A percentile compares a stretch with the other conserved stretches of the same genome.
Conservation (phyloP, 2,329 filamentous ascomycete species). For the Leptodontidium sp. region DNA sequence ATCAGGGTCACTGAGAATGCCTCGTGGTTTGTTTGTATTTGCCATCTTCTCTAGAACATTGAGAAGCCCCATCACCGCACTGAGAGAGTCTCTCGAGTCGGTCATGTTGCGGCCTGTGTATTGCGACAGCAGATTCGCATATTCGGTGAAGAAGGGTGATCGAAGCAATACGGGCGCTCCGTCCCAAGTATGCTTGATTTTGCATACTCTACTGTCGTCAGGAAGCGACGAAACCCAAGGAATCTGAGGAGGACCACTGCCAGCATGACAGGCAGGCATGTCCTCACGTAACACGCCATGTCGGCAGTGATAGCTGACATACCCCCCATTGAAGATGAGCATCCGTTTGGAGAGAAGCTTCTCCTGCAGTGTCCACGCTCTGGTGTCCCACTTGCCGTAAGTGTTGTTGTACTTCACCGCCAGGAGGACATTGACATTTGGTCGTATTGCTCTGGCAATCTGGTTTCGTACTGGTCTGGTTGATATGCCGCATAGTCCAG, state of each 20-base stretch:
- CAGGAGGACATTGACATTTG: neutral
- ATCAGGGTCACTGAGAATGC: neutral
- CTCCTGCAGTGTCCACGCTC: neutral
- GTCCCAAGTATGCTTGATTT: neutral
- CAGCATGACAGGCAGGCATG: neutral
- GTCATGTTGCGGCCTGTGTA: constrained; percentile 1
- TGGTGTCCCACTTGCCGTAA: constrained; percentile 1
- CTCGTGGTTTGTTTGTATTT: neutral
- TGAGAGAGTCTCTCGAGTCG: constrained; percentile 1
- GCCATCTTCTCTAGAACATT: neutral
- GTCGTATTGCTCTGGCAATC: neutral
- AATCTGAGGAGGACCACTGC: neutral
- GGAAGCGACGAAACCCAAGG: constrained; percentile 1
- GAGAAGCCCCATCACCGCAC: neutral
- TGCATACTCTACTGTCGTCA: neutral
- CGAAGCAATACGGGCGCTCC: neutral
- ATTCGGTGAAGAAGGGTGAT: constrained; percentile 1
- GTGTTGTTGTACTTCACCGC: constrained; percentile 1
- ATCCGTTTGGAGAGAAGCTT: constrained; percentile 1
- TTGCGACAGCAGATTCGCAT: neutral
- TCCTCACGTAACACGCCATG: constrained; percentile 1
- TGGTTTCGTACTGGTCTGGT: neutral
- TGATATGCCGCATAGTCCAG: neutral
- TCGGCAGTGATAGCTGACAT: neutral
- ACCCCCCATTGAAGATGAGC: neutral